Evolutionary conservation across 2,329 filamentous ascomycete genomes (phyloP), one percentile per base, ranked within the genome.

Genomic region (Xylaria arbuscula): DNA sequence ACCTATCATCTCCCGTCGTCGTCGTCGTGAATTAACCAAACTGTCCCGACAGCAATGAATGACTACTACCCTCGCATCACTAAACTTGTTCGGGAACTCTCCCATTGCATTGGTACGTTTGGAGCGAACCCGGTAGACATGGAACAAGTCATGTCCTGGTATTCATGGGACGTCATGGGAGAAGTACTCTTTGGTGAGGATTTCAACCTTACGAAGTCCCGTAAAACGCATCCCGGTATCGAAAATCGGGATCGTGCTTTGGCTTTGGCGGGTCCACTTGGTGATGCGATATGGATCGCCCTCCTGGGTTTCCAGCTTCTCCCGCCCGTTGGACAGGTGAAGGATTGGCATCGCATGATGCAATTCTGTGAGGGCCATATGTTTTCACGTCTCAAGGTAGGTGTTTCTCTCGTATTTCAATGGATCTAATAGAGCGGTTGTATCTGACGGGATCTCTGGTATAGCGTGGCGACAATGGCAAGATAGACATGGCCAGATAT

Each of bases 91-190:
- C 51, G 56, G 45, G 63, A 66, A 3, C 61, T 74, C 17, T 64
- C 61, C 4, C 24, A 32, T n/a, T 72, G 67, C 40, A 67, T 74
- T 48, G 55, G 47, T 4, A 54, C 48, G 1, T 69, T 64, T 40
- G 66, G 57, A 32, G 34, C 11, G 8, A 28, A 63, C 1, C 62
- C 63, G 1, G 58, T 73, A 19, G 64, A 70, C 38, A 17, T 73
- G n/a, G 66, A 72, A 40, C 56, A 69, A 8, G 60, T 72, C 28
- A 71, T 73, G 68, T 69, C 70, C 19, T 70, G 68, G 71, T 72
- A 71, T 55, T 69, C 71, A 11, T 74, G 71, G 48, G 71, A 72
- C 24, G 48, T 66, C 22, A 72, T 73, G 67, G 71, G 72, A 22
- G 72, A 73, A 19, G 62, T 70, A 10, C 53, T 73, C 19, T 73